phyloP scores from a whole-genome alignment of 768 basidiomycete species.

The Suillus sp. region DNA sequence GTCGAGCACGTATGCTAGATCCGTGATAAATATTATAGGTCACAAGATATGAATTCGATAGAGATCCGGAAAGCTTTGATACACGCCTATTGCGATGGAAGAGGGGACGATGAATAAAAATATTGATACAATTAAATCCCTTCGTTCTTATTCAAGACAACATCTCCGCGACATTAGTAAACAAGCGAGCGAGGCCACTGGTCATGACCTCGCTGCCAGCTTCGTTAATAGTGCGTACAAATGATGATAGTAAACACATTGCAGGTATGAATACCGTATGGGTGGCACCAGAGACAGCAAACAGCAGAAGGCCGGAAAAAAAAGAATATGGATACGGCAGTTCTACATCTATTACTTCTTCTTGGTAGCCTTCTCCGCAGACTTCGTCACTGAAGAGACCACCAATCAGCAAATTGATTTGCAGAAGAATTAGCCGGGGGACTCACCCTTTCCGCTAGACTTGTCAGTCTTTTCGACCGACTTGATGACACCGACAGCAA shows the following conservation, averaged over 20 bases:
- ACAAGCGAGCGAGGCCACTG: constrained; percentile 10
- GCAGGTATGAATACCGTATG: constrained; percentile 38
- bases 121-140: constrained; percentile 10
- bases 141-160: constrained; percentile 7
- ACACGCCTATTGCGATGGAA: neutral
- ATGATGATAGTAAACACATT: constrained; percentile 37
- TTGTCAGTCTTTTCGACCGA: constrained; percentile 95
- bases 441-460: constrained; percentile 79
- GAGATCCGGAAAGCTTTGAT: neutral
- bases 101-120: neutral
- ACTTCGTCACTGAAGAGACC: constrained; percentile 73
- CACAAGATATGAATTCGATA: neutral
- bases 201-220: constrained; percentile 32
- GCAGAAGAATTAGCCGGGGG: neutral
- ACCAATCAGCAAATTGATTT: constrained; percentile 13
- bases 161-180: constrained; percentile 14
- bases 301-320: constrained; percentile 47
- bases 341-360: constrained; percentile 92
- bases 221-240: constrained; percentile 51
- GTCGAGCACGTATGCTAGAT: constrained; percentile 73
- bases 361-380: constrained; percentile 95
- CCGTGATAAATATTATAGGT: neutral
- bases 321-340: constrained; percentile 59
- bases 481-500: constrained; percentile 99
- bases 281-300: constrained; percentile 34